phyloP scores from a whole-genome alignment of 2,329 filamentous ascomycete species.

The Dactylellina cionopaga region DNA sequence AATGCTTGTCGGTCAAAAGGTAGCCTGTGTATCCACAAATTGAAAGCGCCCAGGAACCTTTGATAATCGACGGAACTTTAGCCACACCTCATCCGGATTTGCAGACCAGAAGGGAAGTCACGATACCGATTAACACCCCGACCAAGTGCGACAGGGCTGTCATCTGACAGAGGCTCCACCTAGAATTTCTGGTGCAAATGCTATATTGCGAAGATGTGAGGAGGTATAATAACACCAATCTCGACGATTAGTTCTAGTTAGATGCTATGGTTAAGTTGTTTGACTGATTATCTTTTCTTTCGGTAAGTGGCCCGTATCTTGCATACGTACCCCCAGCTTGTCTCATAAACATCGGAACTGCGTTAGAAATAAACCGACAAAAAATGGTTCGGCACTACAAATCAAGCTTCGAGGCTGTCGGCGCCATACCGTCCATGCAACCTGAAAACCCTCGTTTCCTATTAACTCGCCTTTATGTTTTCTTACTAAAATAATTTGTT shows the following conservation, averaged over 20 bases:
- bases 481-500: too few relatives aligned
- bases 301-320: slow-evolving; percentile 53
- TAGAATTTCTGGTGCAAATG: slow-evolving; percentile 22
- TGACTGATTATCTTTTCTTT: slow-evolving; percentile 50
- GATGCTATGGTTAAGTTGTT: slow-evolving; percentile 10
- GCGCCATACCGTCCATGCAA: slow-evolving; percentile 38
- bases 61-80: slow-evolving; percentile 51
- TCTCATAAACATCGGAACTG: slow-evolving; percentile 52
- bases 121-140: slow-evolving; percentile 5
- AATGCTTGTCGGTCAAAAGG: slow-evolving; percentile 31
- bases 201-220: slow-evolving; percentile 24
- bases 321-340: slow-evolving; percentile 50
- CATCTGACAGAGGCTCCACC: slow-evolving; percentile 48
- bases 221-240: slow-evolving; percentile 8
- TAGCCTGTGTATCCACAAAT: slow-evolving; percentile 43
- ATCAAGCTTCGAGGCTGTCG: slow-evolving; percentile 45
- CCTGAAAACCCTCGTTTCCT: slow-evolving; percentile 22
- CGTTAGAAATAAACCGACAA: slow-evolving; percentile 50
- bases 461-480: neutral
- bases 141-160: slow-evolving; percentile 31
- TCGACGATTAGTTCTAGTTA: slow-evolving; percentile 5
- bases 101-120: neutral
- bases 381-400: slow-evolving; percentile 9
- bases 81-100: slow-evolving; percentile 46
- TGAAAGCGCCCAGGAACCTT: slow-evolving; percentile 47